Conservation (phyloP, 805 yeast genomes). For the Candida lessepsii region DNA sequence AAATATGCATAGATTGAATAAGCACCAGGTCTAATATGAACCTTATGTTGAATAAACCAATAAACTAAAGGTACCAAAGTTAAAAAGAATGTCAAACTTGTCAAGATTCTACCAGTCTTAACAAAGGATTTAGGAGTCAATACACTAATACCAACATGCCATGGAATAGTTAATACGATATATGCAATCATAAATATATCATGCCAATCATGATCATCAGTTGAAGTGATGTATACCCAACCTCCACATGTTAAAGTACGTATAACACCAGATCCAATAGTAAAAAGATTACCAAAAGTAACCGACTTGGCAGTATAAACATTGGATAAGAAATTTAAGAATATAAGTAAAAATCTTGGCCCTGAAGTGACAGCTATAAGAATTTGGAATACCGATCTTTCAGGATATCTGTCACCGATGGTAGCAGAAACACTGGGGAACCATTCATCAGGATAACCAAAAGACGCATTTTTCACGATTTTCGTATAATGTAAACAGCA, state of each 20-base stretch:
- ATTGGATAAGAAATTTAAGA: constrained; percentile 47
- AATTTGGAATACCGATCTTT: constrained; percentile 86
- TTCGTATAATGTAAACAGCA: constrained; percentile 77
- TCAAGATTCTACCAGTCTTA: constrained; percentile 51
- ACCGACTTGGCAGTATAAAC: constrained; percentile 15
- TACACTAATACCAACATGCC: constrained; percentile 67
- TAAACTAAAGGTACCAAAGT: constrained; percentile 78
- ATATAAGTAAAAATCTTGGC: constrained; percentile 73
- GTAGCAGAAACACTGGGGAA: constrained; percentile 97
- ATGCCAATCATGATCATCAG: constrained; percentile 96
- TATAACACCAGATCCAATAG: constrained; percentile 62
- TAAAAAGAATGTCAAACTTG: constrained; percentile 64
- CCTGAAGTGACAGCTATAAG: constrained; percentile 91
- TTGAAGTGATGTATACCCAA: constrained; percentile 96
- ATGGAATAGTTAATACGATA: constrained; percentile 85
- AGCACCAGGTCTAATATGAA: constrained; percentile 86
- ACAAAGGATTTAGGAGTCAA: constrained; percentile 48
- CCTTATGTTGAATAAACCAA: constrained; percentile 90
- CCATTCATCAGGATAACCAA: constrained; percentile 97
- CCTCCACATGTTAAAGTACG: constrained; percentile 97
- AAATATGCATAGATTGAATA: constrained; percentile 91
- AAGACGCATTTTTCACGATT: constrained; percentile 82
- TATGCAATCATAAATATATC: constrained; percentile 94
- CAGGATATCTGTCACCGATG: constrained; percentile 96
- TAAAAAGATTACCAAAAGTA: constrained; percentile 3